Evolutionary conservation across 2,329 filamentous ascomycete species (phyloP).

Genomic region (Xylaria hypoxylon): DNA sequence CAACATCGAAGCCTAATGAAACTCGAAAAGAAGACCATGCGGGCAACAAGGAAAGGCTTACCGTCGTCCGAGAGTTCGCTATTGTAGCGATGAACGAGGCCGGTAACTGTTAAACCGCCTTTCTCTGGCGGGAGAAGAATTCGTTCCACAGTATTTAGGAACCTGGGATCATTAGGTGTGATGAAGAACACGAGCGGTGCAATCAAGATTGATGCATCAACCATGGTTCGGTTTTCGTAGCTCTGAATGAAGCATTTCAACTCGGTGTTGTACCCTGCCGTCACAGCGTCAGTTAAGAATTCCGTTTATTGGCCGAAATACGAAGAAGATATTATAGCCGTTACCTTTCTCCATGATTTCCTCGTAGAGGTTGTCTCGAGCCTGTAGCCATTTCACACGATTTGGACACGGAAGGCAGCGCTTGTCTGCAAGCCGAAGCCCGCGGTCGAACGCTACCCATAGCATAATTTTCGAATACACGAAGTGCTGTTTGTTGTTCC

Average conservation of each 20-base stretch:
- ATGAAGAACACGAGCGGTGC: slow-evolving; percentile 85
- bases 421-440: slow-evolving; percentile 78
- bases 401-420: slow-evolving; percentile 80
- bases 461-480: slow-evolving; percentile 87
- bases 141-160: slow-evolving; percentile 76
- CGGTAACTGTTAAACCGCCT: slow-evolving; percentile 79
- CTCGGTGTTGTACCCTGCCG: slow-evolving; percentile 73
- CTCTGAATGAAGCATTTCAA: slow-evolving; percentile 79
- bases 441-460: slow-evolving; percentile 84
- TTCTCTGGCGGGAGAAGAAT: slow-evolving; percentile 80
- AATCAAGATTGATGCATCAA: slow-evolving; percentile 81
- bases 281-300: neutral
- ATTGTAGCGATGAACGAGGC: slow-evolving; percentile 81
- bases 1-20: neutral
- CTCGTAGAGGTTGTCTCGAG: slow-evolving; percentile 77
- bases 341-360: slow-evolving; percentile 78
- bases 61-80: slow-evolving; percentile 76
- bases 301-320: neutral
- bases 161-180: slow-evolving; percentile 79
- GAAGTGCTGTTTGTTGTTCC: slow-evolving; percentile 80
- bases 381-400: slow-evolving; percentile 72
- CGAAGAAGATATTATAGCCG: neutral
- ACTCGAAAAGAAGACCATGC: neutral
- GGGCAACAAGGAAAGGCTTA: slow-evolving; percentile 51
- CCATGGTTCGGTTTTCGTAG: slow-evolving; percentile 75